These are phyloP conservation scores for Cylindrodendrum hubeiense DNA, from an alignment of 2,329 filamentous ascomycete genomes.

Conservation along the genomic window DNA sequence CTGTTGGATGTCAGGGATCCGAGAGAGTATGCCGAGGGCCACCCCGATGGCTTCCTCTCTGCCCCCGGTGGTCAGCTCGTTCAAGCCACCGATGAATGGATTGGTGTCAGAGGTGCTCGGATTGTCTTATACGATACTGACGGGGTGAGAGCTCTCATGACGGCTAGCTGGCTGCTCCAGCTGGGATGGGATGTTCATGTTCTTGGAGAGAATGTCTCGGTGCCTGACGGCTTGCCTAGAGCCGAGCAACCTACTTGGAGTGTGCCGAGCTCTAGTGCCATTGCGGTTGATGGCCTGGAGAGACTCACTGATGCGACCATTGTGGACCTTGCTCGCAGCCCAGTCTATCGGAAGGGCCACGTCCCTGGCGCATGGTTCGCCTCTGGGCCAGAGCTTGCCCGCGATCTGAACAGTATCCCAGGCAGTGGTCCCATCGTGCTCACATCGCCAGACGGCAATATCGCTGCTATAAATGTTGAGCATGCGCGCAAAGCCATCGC, in stretches of 20 bases:
- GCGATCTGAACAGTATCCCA: conserved; percentile 35
- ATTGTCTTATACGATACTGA: conserved; percentile 46
- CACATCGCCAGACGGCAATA: conserved; percentile 33
- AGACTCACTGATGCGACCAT: conserved; percentile 31
- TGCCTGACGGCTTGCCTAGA: conserved; percentile 23
- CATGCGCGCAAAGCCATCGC: conserved; percentile 10
- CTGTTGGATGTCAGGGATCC: conserved; percentile 47
- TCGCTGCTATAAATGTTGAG: conserved; percentile 28
- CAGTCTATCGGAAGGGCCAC: conserved; percentile 46
- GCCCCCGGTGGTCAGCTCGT: conserved; percentile 48
- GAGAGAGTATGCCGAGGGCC: conserved; percentile 41
- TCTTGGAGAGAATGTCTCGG: conserved; percentile 28
- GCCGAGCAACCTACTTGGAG: conserved; percentile 7
- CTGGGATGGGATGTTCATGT: conserved; percentile 49
- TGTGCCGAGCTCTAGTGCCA: conserved; percentile 6
- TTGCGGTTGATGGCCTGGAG: conserved; percentile 26
- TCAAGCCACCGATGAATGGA: conserved; percentile 49
- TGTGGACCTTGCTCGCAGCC: conserved; percentile 46
- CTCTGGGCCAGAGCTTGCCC: conserved; percentile 47
- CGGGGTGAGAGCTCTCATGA: conserved; percentile 46
- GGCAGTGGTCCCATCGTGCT: conserved; percentile 41
- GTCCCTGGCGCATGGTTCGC: conserved; percentile 47
- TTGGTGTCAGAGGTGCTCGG: conserved; percentile 46
- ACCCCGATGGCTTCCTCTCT: conserved; percentile 43
- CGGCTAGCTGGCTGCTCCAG: conserved; percentile 47